Base-by-base conservation (phyloP, 192 early-diverging fungal species). In the Mortierella claussenii region DNA sequence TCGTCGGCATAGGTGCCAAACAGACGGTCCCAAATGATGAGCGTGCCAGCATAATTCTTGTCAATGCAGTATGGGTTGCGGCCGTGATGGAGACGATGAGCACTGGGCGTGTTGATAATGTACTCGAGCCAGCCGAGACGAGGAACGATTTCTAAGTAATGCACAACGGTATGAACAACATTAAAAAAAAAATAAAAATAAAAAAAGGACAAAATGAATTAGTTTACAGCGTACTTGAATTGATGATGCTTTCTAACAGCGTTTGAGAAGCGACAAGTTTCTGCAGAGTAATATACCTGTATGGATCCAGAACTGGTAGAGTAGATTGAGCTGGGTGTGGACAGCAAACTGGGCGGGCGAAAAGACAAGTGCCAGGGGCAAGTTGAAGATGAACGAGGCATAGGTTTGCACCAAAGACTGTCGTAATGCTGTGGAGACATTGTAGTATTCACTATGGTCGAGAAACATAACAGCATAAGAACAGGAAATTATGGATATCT, bases 41-140 rank as follows among this genome's bases (percentile, higher is more conserved):
- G 70, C 4, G 86, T 85, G 17, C 83, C 87, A 45, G 76, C 85
- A 60, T 87, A 88, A 67, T 88, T 88, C 73, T 88, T 87, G 55
- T 88, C 87, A 50, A 88, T 88, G 60, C 85, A 88, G 59, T 87
- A 88, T 28, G 80, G 86, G 73, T 88, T 88, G 7, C 87, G 68
- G 44, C 87, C 87, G 47, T 88, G 87, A 54, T 88, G 87, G 13
- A 88, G 84, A 21, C 87, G 81, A 79, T 88, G 87, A 26, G 81
- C 76, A 48, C 81, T 82, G 4, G 87, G 87, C n/a, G 87, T 87
- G 45, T 88, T 88, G 55, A 88, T 84, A 28, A 88, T 78, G 40
- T 87, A 87, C 45, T 88, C 87, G 44, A 88, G 65, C 59, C 67
- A 80, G 54, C 87, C 87, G 18, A 88, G 62, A 13, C 79, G 63